Evolutionary conservation across 495 filamentous ascomycete species (phyloP).

Genomic region (Usnea hakonensis): DNA sequence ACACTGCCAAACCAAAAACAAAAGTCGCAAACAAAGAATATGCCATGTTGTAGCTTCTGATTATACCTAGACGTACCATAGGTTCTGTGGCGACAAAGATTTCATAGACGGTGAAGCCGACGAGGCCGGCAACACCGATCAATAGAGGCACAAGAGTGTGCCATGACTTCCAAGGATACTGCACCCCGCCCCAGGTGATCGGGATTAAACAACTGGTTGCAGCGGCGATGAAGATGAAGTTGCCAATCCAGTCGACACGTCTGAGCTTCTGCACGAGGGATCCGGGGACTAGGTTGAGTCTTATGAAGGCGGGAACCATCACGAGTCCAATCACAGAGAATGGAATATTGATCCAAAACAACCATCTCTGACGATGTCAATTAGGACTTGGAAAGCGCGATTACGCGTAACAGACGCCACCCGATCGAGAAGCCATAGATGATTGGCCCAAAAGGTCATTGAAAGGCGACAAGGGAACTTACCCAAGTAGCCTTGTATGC

Average conservation of each 20-base stretch:
- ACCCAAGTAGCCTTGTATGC: constrained; percentile 56
- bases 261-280: constrained; percentile 36
- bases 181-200: constrained; percentile 44
- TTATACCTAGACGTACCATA: no score
- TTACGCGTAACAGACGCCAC: not conserved
- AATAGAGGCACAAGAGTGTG: constrained; percentile 51
- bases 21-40: constrained; percentile 40
- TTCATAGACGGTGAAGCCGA: constrained; percentile 43
- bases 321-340: constrained; percentile 41
- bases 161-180: constrained; percentile 42
- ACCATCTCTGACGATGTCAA: constrained; percentile 31
- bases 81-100: no score
- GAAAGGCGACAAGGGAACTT: constrained; percentile 7
- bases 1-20: constrained; percentile 43
- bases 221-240: constrained; percentile 41
- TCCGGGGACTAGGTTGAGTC: constrained; percentile 33
- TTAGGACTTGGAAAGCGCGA: not conserved
- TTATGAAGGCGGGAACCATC: constrained; percentile 44
- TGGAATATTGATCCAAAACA: constrained; percentile 51
- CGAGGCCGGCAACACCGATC: constrained; percentile 43
- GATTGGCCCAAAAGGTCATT: not conserved
- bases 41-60: constrained; percentile 34
- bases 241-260: constrained; percentile 54
- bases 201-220: constrained; percentile 19
- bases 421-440: not conserved